A percentile compares a stretch with the other conserved stretches of the same genome.
phyloP scores from a whole-genome alignment of 176 grass and related monocot genomes.

The Hordeum vulgare region MorexV3_pseudomolecules_assembly NC_058522.1:565805245-565805744 shows the following conservation, averaged over 20 bases:
- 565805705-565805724: slow-evolving; percentile 46
- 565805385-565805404: slow-evolving; percentile 40
- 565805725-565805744: slow-evolving; percentile 75
- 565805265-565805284: slow-evolving; percentile 41
- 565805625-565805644: slow-evolving; percentile 37
- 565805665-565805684: slow-evolving; percentile 21
- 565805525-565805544: slow-evolving; percentile 20
- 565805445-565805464: not conserved
- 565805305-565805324: slow-evolving; percentile 62
- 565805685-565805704: slow-evolving; percentile 35
- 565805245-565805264: slow-evolving; percentile 75
- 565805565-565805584: slow-evolving; percentile 39
- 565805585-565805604: slow-evolving; percentile 45
- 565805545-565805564: slow-evolving; percentile 53
- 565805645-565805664: slow-evolving; percentile 30
- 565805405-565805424: slow-evolving; percentile 52
- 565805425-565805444: slow-evolving; percentile 28
- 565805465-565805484: slow-evolving; percentile 13
- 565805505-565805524: slow-evolving; percentile 11
- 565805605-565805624: slow-evolving; percentile 24
- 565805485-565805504: slow-evolving; percentile 27
- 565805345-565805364: slow-evolving; percentile 20
- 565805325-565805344: slow-evolving; percentile 51
- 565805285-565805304: slow-evolving; percentile 54
- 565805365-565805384: slow-evolving; percentile 24